Evolutionary conservation across 1,139 yeast species (phyloP), one percentile per base, ranked within the genome.

Genomic region (Pichia sp.): DNA sequence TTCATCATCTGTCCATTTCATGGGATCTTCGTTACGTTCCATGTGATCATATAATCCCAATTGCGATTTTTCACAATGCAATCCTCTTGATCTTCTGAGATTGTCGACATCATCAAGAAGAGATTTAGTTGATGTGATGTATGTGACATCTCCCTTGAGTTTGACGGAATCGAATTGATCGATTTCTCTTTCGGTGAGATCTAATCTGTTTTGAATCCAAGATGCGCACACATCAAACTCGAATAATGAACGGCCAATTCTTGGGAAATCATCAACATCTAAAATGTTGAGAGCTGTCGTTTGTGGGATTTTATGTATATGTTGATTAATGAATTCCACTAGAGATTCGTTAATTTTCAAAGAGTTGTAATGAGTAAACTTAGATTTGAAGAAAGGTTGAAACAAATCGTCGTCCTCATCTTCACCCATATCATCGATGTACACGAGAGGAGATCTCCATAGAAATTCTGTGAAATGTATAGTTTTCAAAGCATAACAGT

Each of bases 401-500:
- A 35, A 45, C 6, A 22, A 14, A 11, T 38, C 44, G 20, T 25
- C 36, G 7, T 17, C 15, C 4, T 34, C 30, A 18, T 25, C 36
- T 7, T 18, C 15, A 4, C 33, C 29, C 3, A 15, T 13, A 13
- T 27, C 23, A 4, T 24, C 23, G 6, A 37, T 11, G 8, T 47
- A 41, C 6, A 65, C 41, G 2, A 71, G 32, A 0, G 77, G 77
- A 9, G 53, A 48, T 32, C 77, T 49, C 53, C 69, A 68, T 38
- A 55, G 62, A 29, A 59, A 53, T 3, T 50, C 35, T 22, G 46
- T 40, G 40, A 70, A 37, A 17, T 67, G 62, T 25, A 91, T 44
- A 87, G 93, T 82, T 6, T 81, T 79, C 56, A 96, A 85, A 1
- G 96, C 94, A 55, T 71, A 85, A 26, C 88, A 59, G 51, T 88